Base-by-base conservation (phyloP, 768 basidiomycete species). In the Lentinula raphanica region DNA sequence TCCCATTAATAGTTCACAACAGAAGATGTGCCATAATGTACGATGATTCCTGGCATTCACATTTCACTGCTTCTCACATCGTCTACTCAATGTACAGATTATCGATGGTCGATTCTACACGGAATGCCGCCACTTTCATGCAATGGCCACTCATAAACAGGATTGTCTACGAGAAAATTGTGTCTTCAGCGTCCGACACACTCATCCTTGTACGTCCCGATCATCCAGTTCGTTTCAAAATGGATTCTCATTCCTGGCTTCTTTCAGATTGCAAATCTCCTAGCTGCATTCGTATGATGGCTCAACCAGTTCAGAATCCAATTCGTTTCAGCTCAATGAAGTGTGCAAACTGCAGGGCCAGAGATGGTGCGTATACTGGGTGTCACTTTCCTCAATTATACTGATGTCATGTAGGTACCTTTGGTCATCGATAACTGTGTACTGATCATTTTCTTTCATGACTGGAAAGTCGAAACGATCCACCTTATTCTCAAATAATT, bases 71-170 rank as follows among this genome's bases (percentile, higher is more conserved):
- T 32, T 28, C 27, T 49, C 39, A 42, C 53, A n/a, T 38, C n/a
- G 49, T 48, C 50, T 62, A 56, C 46, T 51, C 46, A 8, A 59
- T 35, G 32, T 13, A 35, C 63, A 91, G 88, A 78, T 91, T 62
- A 84, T 89, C 59, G 89, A 91, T 67, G 89, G 89, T 56, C 83
- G 87, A 62, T 88, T 77, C 70, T 81, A 89, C 72, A 82, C 83
- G 15, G 68, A 71, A 54, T 91, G 89, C 69, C 79, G 82, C 8
- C 88, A 90, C 69, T 90, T 91, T 69, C 73, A 83, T 59, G 79
- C 82, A 54, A 86, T 91, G 82, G 81, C 85, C 44, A 88, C 88
- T 19, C 80, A 76, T 56, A 69, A 79, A 49, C 81, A 87, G 64
- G 89, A 91, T 66, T 91, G 89, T 63, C 68, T 82, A 46, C 74